Evolutionary conservation across 2,329 filamentous ascomycete genomes (phyloP).

Genomic region (Apiospora arundinis): DNA sequence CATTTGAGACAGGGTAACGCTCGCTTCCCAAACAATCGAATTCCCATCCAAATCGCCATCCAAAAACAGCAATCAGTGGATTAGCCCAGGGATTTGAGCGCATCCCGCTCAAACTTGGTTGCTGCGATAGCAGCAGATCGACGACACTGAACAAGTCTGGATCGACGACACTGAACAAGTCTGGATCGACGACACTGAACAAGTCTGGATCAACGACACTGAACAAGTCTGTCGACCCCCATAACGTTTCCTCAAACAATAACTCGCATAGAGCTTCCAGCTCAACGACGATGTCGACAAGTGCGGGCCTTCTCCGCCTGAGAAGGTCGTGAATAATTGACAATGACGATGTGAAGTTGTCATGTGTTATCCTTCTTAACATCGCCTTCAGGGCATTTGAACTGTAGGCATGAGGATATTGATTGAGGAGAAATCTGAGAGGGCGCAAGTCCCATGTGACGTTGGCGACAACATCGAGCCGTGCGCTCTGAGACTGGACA

Average conservation of each 20-base stretch:
- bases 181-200: not conserved
- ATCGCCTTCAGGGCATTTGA: not conserved
- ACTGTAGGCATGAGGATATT: slow-evolving; percentile 6
- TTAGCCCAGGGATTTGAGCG: not conserved
- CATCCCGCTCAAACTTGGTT: not conserved
- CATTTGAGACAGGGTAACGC: not conserved
- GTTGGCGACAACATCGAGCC: not conserved
- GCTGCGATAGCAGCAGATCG: not conserved
- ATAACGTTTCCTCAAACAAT: too few species aligned
- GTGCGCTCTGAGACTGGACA: not conserved
- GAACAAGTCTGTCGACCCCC: not conserved
- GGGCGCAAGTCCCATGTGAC: too few species aligned
- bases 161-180: not conserved
- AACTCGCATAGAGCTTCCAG: not conserved
- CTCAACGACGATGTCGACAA: not conserved
- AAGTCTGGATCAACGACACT: not conserved
- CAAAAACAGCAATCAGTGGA: not conserved
- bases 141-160: not conserved
- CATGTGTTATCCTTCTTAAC: not conserved
- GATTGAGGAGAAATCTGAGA: not conserved
- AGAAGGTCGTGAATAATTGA: not conserved
- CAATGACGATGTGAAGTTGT: too few species aligned
- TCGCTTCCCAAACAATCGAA: too few species aligned
- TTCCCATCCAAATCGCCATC: too few species aligned
- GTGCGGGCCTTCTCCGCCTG: not conserved